Percentiles rank a stretch among this genome's conserved stretches.
These are phyloP conservation scores for Platanthera guangdongensis DNA, from an alignment of 106 monocot genomes.

Conservation along the genomic window DNA sequence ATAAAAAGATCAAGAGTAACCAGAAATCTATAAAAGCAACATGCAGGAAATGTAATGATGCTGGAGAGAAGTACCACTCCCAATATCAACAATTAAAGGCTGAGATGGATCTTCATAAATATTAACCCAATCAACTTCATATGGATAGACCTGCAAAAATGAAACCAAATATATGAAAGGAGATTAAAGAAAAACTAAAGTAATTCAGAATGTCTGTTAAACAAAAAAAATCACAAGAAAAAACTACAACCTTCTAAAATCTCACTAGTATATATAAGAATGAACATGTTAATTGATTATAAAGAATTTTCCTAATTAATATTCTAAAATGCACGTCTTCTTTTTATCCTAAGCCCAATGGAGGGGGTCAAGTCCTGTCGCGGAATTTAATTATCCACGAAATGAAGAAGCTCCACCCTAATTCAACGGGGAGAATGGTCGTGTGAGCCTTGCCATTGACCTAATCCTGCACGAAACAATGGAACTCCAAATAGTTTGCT, in stretches of 20 bases:
- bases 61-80: constrained; percentile 63
- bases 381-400: no score
- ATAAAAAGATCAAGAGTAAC: background rate
- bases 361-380: no score
- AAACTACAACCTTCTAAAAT: background rate
- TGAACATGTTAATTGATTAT: background rate
- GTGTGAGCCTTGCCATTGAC: background rate
- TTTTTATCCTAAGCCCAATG: no score
- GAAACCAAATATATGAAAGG: constrained; percentile 9
- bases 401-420: no score
- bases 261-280: background rate
- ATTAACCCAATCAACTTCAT: constrained; percentile 49
- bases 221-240: no score
- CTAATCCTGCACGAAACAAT: background rate
- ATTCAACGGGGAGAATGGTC: background rate
- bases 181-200: background rate
- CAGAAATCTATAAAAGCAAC: background rate
- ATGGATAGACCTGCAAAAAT: constrained; percentile 64
- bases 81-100: constrained; percentile 77
- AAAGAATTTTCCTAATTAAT: background rate
- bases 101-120: constrained; percentile 49
- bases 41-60: background rate
- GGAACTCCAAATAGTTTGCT: background rate
- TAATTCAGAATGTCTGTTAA: background rate
- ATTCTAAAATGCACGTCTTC: background rate